Evolutionary conservation across 805 yeast genomes (phyloP).

Genomic region (Yarrowia deformans): DNA sequence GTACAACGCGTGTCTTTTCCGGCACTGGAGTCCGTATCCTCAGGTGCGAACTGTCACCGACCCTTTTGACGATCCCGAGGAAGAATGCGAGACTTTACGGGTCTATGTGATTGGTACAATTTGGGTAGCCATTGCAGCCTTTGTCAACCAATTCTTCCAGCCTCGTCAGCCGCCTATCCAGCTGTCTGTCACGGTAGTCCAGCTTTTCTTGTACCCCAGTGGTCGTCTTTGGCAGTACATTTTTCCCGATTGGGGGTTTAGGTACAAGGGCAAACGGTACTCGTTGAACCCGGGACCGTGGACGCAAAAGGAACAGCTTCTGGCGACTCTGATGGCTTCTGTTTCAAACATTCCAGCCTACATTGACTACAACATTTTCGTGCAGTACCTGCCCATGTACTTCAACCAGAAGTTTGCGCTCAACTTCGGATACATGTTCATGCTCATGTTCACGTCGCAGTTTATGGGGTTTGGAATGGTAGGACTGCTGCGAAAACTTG

Average conservation of each 20-base stretch:
- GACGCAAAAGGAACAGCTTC: constrained; percentile 66
- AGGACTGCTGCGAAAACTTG: constrained; percentile 62
- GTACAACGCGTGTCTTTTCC: constrained; percentile 11
- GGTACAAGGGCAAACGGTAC: constrained; percentile 41
- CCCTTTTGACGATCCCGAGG: constrained; percentile 56
- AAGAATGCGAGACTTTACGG: constrained; percentile 59
- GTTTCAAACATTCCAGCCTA: constrained; percentile 53
- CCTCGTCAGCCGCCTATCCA: constrained; percentile 60
- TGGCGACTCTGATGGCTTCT: constrained; percentile 55
- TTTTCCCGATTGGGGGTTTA: constrained; percentile 49
- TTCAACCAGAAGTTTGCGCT: constrained; percentile 42
- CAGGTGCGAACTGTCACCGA: constrained; percentile 71
- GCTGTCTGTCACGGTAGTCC: constrained; percentile 60
- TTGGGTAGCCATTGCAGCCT: constrained; percentile 45
- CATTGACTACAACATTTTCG: constrained; percentile 40
- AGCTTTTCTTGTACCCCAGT: constrained; percentile 64
- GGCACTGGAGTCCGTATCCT: constrained; percentile 60
- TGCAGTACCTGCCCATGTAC: constrained; percentile 38
- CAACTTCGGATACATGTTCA: constrained; percentile 53
- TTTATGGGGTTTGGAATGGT: constrained; percentile 61
- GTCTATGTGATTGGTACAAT: constrained; percentile 52
- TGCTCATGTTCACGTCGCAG: constrained; percentile 58
- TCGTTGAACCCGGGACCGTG: constrained; percentile 70
- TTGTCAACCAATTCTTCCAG: constrained; percentile 54
- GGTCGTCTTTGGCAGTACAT: constrained; percentile 51